phyloP scores from a whole-genome alignment of 805 yeast species.

The Kazachstania viticola region DNA sequence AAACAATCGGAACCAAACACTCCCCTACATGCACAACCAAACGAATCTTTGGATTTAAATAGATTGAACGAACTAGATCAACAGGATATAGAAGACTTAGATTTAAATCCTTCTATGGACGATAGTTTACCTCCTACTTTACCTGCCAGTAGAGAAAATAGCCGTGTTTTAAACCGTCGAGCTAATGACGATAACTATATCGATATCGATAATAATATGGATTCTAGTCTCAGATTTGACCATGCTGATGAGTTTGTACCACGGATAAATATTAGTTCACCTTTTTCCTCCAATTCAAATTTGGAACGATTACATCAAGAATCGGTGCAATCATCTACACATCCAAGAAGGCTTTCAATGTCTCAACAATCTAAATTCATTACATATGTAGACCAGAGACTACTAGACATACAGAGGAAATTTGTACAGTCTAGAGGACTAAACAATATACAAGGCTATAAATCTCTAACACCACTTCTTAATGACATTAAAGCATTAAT shows the following conservation, averaged over 20 bases:
- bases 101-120: slow-evolving; percentile 17
- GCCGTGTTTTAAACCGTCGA: neutral
- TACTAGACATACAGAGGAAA: slow-evolving; percentile 43
- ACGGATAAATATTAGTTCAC: slow-evolving; percentile 19
- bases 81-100: slow-evolving; percentile 18
- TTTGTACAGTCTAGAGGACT: slow-evolving; percentile 36
- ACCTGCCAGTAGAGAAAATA: neutral
- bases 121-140: slow-evolving; percentile 6
- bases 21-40: slow-evolving; percentile 21
- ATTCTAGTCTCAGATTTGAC: slow-evolving; percentile 12
- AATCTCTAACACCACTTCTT: slow-evolving; percentile 27
- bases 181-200: neutral
- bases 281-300: slow-evolving; percentile 19
- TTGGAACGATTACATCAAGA: slow-evolving; percentile 2
- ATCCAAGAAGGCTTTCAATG: slow-evolving; percentile 23
- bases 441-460: slow-evolving; percentile 23
- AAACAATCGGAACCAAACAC: slow-evolving; percentile 18
- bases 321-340: slow-evolving; percentile 1
- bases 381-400: slow-evolving; percentile 41
- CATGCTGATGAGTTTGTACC: slow-evolving; percentile 24
- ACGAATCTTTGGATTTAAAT: slow-evolving; percentile 16
- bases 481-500: slow-evolving; percentile 37
- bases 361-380: slow-evolving; percentile 48
- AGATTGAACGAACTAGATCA: slow-evolving; percentile 19
- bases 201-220: slow-evolving; percentile 1